Base-by-base conservation (phyloP, 2,329 filamentous ascomycete species). In the Microdochium paspali region DNA sequence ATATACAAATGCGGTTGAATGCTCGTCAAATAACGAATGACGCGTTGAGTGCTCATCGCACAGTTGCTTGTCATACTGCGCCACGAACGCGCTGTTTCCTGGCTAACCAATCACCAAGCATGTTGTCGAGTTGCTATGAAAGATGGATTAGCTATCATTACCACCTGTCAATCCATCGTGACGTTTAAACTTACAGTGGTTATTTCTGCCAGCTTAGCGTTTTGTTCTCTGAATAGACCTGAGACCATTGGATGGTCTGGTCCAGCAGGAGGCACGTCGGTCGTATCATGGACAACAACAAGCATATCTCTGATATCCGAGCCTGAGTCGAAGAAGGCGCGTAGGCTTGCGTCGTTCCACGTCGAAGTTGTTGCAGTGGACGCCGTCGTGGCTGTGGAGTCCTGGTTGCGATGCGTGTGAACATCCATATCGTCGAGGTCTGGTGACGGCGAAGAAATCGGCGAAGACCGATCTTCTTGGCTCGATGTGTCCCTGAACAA, bases 251-350 rank as follows among this genome's bases (percentile, higher is more conserved):
- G 91, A 63, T 97, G 90, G 49, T 95, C 88, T n/a, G 79, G 77
- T 1, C 85, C 80, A 7, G 85, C 87, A 18, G 89, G 86, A 39
- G 82, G 77, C 15, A 94, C 82, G 50, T 90, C 87, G 13, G 82
- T 86, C 63, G 90, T 95, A 66, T 97, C 90, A 61, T 95, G 90
- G 24, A 98, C 89, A 51, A 98, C 86, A 31, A 90, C 78, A 46
- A 97, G 76, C 61, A 97, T 78, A 62, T 98, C 91, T 45, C 88
- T 81, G 55, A 98, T 89, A 53, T 95, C 89, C 28, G 84, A 83
- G 51, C 88, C 82, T 55, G 93, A 89, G 55, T 97, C 91, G 58
- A 97, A 85, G 67, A 96, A 98, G 13, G 87, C 84, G 50, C 89
- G 82, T 24, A 98, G 77, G 56, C 82, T 87, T 48, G 82, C 76